These are phyloP conservation scores for Pseudofabraea citricarpa DNA, from an alignment of 2,329 filamentous ascomycete genomes.

Conservation along the genomic window DNA sequence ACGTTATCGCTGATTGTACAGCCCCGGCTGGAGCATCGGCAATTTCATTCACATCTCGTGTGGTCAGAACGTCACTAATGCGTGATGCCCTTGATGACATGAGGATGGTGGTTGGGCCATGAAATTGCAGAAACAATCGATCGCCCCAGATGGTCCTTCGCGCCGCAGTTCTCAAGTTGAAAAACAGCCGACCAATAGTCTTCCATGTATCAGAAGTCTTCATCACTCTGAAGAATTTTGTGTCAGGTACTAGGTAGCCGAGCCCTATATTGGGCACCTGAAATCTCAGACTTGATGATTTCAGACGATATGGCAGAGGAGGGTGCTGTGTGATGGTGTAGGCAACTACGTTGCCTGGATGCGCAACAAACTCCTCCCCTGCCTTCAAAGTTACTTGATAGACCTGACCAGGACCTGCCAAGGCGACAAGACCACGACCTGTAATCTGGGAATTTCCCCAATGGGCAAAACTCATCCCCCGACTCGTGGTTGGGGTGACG, in stretches of 20 bases:
- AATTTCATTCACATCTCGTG: slow-evolving; percentile 82
- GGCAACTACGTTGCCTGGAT: slow-evolving; percentile 87
- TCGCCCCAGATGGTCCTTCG: slow-evolving; percentile 91
- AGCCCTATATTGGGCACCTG: slow-evolving; percentile 70
- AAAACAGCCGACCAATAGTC: slow-evolving; percentile 57
- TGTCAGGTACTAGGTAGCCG: slow-evolving; percentile 58
- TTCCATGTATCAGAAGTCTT: slow-evolving; percentile 70
- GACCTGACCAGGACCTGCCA: slow-evolving; percentile 82
- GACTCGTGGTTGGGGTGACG: slow-evolving; percentile 71
- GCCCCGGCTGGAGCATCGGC: slow-evolving; percentile 74
- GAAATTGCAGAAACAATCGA: slow-evolving; percentile 83
- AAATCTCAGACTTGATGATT: slow-evolving; percentile 67
- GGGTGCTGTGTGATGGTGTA: slow-evolving; percentile 73
- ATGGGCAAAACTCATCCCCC: slow-evolving; percentile 70
- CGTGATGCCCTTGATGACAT: slow-evolving; percentile 82
- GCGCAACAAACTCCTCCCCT: slow-evolving; percentile 85
- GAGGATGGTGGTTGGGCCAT: slow-evolving; percentile 79
- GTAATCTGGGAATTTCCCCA: slow-evolving; percentile 91
- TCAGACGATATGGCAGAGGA: slow-evolving; percentile 83
- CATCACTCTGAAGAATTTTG: slow-evolving; percentile 69
- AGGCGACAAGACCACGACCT: slow-evolving; percentile 78
- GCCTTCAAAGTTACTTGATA: slow-evolving; percentile 78
- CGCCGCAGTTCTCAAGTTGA: slow-evolving; percentile 68
- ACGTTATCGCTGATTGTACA: slow-evolving; percentile 53
- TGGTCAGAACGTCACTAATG: slow-evolving; percentile 71